Base-by-base conservation (phyloP, 2,329 filamentous ascomycete species). In the Alternaria sp. region DNA sequence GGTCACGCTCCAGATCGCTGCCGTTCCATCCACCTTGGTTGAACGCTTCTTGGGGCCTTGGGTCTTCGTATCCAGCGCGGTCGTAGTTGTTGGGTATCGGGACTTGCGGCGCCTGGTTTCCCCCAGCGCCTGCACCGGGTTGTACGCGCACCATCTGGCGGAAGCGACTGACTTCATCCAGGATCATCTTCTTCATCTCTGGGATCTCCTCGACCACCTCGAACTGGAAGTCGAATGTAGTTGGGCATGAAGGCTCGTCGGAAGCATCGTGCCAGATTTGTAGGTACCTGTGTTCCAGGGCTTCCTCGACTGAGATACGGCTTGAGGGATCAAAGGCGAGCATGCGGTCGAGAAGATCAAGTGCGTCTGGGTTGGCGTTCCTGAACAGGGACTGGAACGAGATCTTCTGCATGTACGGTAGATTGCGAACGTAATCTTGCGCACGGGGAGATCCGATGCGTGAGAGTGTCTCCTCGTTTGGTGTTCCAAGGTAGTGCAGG, bases 221-320 rank as follows among this genome's bases (percentile, higher is more conserved):
- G 77, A 99, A 99, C 79, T 95, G 91, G 84, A 99, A 99, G 85
- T 99, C 94, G 83, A 99, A 99, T 17, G 93, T 94, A 15, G 91
- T 92, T 0, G 94, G 94, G 84, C 95, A 98, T 69, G 90, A 88
- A 19, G 96, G 96, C 84, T 99, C 96, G 82, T 99, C 96, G 5
- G 92, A 94, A 56, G 94, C 92, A 74, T 99, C 96, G 84, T 99
- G 96, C 96, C 96, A 98, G 83, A 99, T 97, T 77, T 95, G 89
- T 59, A 99, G 87, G 83, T 99, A 99, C 32, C 91, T 91, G 85
- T 99, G 96, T 84, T 98, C 94, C 61, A 99, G 90, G 17, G 96
- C 96, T 76, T 95, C 89, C 82, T 99, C 96, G 69, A 98, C 96
- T 52, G 90, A 93, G 81, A 99, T 96, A 76, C 96, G 93, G 69